Percentiles rank a stretch among this genome's conserved stretches.
Conservation (phyloP, 495 filamentous ascomycete genomes). For the Margaritispora aquatica region DNA sequence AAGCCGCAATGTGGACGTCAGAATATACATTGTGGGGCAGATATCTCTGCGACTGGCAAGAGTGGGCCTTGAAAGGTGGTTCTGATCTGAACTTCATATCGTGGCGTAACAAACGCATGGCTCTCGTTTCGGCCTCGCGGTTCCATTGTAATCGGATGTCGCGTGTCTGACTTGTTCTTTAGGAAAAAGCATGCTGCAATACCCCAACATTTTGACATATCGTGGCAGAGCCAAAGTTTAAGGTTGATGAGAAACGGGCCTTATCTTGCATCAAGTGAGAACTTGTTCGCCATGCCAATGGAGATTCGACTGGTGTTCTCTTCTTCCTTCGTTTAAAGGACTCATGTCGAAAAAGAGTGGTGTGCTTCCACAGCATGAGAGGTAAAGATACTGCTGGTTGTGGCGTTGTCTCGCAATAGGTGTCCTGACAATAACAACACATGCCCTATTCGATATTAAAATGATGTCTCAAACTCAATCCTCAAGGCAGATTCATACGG, state of each 20-base stretch:
- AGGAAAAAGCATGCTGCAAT: too few relatives aligned
- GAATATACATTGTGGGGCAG: neutral
- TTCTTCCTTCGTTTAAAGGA: too few relatives aligned
- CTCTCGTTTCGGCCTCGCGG: neutral
- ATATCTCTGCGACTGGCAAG: neutral
- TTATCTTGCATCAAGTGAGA: neutral
- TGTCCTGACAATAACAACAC: neutral
- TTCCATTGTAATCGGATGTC: too few relatives aligned
- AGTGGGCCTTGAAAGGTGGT: neutral
- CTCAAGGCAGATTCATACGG: too few relatives aligned
- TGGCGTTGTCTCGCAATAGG: neutral
- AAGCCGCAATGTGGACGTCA: neutral
- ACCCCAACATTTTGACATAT: neutral
- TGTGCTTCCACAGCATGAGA: too few relatives aligned
- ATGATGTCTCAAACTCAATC: neutral
- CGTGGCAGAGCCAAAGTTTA: neutral
- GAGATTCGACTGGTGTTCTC: too few relatives aligned
- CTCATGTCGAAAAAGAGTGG: too few relatives aligned
- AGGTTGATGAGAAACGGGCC: neutral
- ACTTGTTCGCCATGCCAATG: neutral
- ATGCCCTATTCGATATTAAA: too few relatives aligned
- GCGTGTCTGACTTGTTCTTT: too few relatives aligned
- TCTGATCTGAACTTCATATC: too few relatives aligned
- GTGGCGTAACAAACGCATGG: too few relatives aligned
- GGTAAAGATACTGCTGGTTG: neutral